Conservation (phyloP, 495 filamentous ascomycete species). For the Aspergillus kassunensis region DNA sequence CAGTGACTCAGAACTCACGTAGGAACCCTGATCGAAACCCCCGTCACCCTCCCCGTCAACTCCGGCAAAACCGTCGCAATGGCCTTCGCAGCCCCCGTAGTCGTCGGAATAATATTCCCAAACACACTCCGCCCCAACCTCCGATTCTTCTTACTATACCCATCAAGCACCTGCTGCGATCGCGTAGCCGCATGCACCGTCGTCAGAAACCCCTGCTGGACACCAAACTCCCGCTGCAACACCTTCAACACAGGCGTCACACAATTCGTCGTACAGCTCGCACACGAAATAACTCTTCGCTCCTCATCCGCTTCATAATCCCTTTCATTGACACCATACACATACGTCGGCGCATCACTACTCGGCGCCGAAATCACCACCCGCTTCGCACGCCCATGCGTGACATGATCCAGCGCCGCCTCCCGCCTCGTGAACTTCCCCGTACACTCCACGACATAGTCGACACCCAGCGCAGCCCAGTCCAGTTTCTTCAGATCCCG, state of each 20-base stretch:
- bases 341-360: slow-evolving; percentile 33
- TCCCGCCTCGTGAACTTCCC: slow-evolving; percentile 36
- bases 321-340: slow-evolving; percentile 34
- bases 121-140: slow-evolving; percentile 29
- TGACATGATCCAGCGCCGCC: slow-evolving; percentile 29
- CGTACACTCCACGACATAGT: slow-evolving; percentile 36
- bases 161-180: slow-evolving; percentile 37
- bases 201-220: slow-evolving; percentile 31
- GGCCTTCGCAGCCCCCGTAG: slow-evolving; percentile 33
- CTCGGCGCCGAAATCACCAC: slow-evolving; percentile 35
- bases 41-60: slow-evolving; percentile 31
- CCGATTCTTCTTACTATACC: slow-evolving; percentile 38
- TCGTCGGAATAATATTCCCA: slow-evolving; percentile 35
- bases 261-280: slow-evolving; percentile 37
- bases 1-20: slow-evolving; percentile 20
- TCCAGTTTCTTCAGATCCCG: slow-evolving; percentile 33
- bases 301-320: slow-evolving; percentile 23
- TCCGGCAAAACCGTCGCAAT: slow-evolving; percentile 31
- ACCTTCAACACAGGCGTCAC: slow-evolving; percentile 35
- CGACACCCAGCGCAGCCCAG: slow-evolving; percentile 28
- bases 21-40: slow-evolving; percentile 33
- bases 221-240: slow-evolving; percentile 27
- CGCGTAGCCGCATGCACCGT: slow-evolving; percentile 34
- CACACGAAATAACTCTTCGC: slow-evolving; percentile 28
- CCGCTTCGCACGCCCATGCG: slow-evolving; percentile 29